phyloP scores from a whole-genome alignment of 2,329 filamentous ascomycete species.

The Penicillium corylophilum region DNA sequence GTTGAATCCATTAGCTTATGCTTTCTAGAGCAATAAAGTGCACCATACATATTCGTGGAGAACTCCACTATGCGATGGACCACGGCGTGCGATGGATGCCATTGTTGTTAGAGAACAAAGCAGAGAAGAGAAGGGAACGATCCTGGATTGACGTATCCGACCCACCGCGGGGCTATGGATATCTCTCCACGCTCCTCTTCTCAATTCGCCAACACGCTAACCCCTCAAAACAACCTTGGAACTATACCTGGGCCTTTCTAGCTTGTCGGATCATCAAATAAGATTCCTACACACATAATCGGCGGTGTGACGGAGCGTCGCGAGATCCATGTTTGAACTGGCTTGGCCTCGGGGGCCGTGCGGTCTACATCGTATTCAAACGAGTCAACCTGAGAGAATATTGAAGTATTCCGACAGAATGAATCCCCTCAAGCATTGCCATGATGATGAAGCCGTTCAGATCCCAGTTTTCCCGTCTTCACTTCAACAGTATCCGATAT shows the following conservation, averaged over 20 bases:
- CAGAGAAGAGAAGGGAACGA: not conserved
- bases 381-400: not conserved
- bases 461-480: too few relatives aligned
- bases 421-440: not conserved
- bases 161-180: constrained; percentile 13
- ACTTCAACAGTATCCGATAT: not conserved
- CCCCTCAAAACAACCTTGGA: too few relatives aligned
- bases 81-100: constrained; percentile 13
- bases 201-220: not conserved
- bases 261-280: not conserved
- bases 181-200: not conserved
- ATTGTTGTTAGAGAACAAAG: constrained; percentile 5
- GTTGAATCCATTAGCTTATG: constrained; percentile 4
- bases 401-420: not conserved
- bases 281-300: too few relatives aligned
- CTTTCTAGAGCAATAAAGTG: not conserved
- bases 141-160: constrained; percentile 14
- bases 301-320: not conserved
- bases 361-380: not conserved
- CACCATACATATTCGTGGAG: constrained; percentile 39
- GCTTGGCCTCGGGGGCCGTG: not conserved
- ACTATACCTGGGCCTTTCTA: not conserved
- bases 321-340: not conserved
- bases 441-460: not conserved
- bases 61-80: constrained; percentile 28